Evolutionary conservation across 257 asterid species (phyloP), one percentile per base, ranked within the genome.

Genomic region (Ilex asprella): DNA sequence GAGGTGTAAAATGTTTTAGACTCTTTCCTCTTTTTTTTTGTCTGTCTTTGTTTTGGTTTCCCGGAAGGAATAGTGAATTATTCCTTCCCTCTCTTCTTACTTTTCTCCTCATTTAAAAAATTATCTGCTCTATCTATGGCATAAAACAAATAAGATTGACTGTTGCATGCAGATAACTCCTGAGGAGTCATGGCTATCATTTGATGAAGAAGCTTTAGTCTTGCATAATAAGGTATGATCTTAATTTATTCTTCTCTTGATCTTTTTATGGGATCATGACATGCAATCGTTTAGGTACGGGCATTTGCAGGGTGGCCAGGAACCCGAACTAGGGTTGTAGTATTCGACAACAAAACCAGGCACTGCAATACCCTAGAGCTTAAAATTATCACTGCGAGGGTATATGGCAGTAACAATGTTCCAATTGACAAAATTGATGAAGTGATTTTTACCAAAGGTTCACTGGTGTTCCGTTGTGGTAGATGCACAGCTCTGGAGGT

Each of bases 301-400:
- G 99, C 99, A 63, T 84, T 93, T 83, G 86, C 99, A 82, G 97
- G 99, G 44, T 93, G 97, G 99, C 99, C 99, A 0, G 97, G 99
- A 71, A 87, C 99, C 50, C 87, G 97, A 64, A 88, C 95, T 68
- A 89, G 76, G 79, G 79, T 87, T 16, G 61, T 62, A 51, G 77
- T 79, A 31, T 41, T 79, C 65, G 85, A 80, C 64, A 75, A 85
- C 8, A 58, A 66, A 62, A 82, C 59, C 49, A 84, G 76, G 41
- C 65, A 71, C 68, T 63, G 54, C 51, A 79, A 69, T 56, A 72
- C 71, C 57, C 52, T 76, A 49, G 97, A 93, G 72, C 79, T 89
- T 30, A 93, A 93, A 73, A 73, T 93, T 76, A 84, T 87, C 75
- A 87, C 85, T 9, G 81, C 99, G 8, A 84, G 85, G 74, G 91